phyloP scores from a whole-genome alignment of 768 basidiomycete species.

The Boletus rex-veris region DNA sequence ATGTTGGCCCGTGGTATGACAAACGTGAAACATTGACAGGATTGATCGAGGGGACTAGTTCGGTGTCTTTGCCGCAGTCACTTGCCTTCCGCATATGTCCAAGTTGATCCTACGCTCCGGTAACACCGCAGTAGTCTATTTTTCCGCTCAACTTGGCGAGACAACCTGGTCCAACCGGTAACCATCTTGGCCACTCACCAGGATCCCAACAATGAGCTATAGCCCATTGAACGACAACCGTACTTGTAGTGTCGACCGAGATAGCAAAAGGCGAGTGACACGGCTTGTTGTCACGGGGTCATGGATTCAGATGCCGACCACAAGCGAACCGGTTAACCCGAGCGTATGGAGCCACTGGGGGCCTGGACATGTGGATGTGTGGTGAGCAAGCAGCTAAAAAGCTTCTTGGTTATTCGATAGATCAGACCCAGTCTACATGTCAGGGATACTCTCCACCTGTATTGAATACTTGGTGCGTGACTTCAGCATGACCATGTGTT shows the following conservation, averaged over 20 bases:
- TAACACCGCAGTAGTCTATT: conserved; percentile 33
- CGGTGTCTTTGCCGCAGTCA: conserved; percentile 22
- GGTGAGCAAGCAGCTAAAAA: too few relatives aligned
- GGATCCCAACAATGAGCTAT: too few relatives aligned
- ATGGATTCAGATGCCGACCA: not conserved
- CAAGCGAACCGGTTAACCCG: not conserved
- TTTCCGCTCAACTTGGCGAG: too few relatives aligned
- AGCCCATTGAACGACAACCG: not conserved
- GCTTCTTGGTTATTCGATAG: too few relatives aligned
- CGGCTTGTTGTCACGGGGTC: not conserved
- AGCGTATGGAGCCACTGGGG: too few relatives aligned
- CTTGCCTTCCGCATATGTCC: conserved; percentile 34
- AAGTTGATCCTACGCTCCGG: conserved; percentile 38
- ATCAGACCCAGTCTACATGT: too few relatives aligned
- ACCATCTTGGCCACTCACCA: conserved; percentile 8
- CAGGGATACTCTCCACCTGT: too few relatives aligned
- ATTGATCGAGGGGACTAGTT: conserved; percentile 40
- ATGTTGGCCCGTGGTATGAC: conserved; percentile 19
- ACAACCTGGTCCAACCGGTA: not conserved
- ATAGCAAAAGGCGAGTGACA: not conserved
- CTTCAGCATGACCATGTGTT: too few relatives aligned
- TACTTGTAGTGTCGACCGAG: too few relatives aligned
- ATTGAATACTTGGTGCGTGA: too few relatives aligned
- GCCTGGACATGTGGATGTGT: not conserved
- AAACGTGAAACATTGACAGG: conserved; percentile 42